Evolutionary conservation across 768 basidiomycete genomes (phyloP).

Genomic region (Macrocybe gigantea): DNA sequence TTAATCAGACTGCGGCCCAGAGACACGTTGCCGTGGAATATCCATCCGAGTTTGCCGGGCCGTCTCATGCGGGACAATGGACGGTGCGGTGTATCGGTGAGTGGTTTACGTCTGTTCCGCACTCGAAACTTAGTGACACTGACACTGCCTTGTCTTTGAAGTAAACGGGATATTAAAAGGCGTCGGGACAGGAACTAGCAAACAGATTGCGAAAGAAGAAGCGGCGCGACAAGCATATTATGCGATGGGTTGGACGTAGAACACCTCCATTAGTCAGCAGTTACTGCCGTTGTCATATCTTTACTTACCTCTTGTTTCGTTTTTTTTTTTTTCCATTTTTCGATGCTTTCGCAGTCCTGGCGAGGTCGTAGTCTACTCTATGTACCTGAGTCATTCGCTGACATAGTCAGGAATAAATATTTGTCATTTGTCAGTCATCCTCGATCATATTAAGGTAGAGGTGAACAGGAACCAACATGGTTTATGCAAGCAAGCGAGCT

Average conservation of each 20-base stretch:
- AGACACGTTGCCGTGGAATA: slow-evolving; percentile 61
- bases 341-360: too few relatives aligned
- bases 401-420: too few relatives aligned
- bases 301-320: too few relatives aligned
- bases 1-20: slow-evolving; percentile 70
- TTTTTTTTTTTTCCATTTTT: too few relatives aligned
- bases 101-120: slow-evolving; percentile 14
- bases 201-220: slow-evolving; percentile 75
- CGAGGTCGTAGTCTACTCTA: too few relatives aligned
- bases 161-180: slow-evolving; percentile 71
- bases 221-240: slow-evolving; percentile 69
- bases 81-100: slow-evolving; percentile 62
- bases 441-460: too few relatives aligned
- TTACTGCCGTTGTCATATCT: too few relatives aligned
- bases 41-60: slow-evolving; percentile 53
- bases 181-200: slow-evolving; percentile 56
- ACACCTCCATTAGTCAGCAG: too few relatives aligned
- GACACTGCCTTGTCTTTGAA: slow-evolving; percentile 18
- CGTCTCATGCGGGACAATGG: slow-evolving; percentile 67
- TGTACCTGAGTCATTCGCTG: too few relatives aligned
- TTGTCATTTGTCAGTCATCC: too few relatives aligned
- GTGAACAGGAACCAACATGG: too few relatives aligned
- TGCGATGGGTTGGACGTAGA: slow-evolving; percentile 67
- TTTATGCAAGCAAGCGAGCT: too few relatives aligned
- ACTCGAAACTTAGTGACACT: slow-evolving; percentile 4